Conservation (phyloP, 441 rosid genomes). For the Gossypium lobatum region DNA sequence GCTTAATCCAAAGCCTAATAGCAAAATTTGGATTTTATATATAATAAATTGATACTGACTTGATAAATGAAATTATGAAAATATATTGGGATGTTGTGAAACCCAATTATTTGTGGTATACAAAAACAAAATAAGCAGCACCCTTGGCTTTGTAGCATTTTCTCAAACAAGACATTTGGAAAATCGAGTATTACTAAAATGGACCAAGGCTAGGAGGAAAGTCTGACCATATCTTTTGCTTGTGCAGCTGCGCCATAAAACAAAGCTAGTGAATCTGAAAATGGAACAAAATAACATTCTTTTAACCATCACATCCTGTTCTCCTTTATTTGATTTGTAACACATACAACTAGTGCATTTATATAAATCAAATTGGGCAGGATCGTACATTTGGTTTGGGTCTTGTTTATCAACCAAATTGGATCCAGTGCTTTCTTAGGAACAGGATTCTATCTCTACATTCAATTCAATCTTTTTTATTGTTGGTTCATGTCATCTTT, state of each 20-base stretch:
- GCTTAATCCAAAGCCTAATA: too few relatives aligned
- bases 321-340: background rate
- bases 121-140: background rate
- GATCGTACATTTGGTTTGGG: too few relatives aligned
- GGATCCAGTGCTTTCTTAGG: too few relatives aligned
- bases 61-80: too few relatives aligned
- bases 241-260: background rate
- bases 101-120: background rate
- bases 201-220: background rate
- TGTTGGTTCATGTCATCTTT: too few relatives aligned
- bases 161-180: background rate
- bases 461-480: too few relatives aligned
- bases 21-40: too few relatives aligned
- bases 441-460: too few relatives aligned
- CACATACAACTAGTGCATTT: background rate
- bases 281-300: background rate
- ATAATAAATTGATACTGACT: too few relatives aligned
- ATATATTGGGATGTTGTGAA: background rate
- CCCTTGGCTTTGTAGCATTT: background rate
- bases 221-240: background rate
- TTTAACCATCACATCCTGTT: background rate
- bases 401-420: too few relatives aligned
- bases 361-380: too few relatives aligned
- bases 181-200: background rate
- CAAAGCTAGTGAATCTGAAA: background rate